Evolutionary conservation across 2,329 filamentous ascomycete genomes (phyloP), one percentile per base, ranked within the genome.

Genomic region (Stenocarpella maydis): DNA sequence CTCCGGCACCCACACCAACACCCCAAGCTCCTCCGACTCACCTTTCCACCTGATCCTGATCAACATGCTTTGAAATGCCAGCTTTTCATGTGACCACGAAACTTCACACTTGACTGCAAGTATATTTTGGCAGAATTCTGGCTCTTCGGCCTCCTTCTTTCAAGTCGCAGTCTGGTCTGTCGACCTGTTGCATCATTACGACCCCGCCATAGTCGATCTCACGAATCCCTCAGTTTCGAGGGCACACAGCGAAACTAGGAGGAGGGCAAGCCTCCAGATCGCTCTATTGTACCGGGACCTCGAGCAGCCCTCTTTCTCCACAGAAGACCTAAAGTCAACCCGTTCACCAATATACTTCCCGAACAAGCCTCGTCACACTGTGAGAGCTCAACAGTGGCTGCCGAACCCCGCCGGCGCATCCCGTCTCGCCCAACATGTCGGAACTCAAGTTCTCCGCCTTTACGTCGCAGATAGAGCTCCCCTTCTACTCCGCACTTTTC

Each of bases 401-500:
- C 41, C 41, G 65, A 21, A 37, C 8, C 21, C 43, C 4, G 31
- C 54, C 17, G 65, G 65, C 52, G 52, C 52, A 50, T 21, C 53
- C 49, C 31, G 21, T 58, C 12, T 67, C 52, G 52, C 53, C 39
- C 55, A 85, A 77, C 80, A 91, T 89, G 82, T 76, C 87, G 65
- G 75, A 81, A 37, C 79, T 89, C 64, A 87, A 88, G 83, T 99
- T 95, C 81, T 93, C 94, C 71, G 91, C 95, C 1, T 98, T 97
- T 85, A 89, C 91, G 49, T 97, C 95, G 60, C 94, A 98, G 82
- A 94, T 98, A 77, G 96, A 99, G 79, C 86, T 98, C 52, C 93
- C 94, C 53, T 99, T 99, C 81, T 99, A 98, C 79, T 92, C 93
- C 54, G 91, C 94, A 6, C 88, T 99, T n/a, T 96, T 97, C 70